Evolutionary conservation across 371 early-diverging fungal genomes (phyloP).

Genomic region (Syncephalastrum monosporum): DNA sequence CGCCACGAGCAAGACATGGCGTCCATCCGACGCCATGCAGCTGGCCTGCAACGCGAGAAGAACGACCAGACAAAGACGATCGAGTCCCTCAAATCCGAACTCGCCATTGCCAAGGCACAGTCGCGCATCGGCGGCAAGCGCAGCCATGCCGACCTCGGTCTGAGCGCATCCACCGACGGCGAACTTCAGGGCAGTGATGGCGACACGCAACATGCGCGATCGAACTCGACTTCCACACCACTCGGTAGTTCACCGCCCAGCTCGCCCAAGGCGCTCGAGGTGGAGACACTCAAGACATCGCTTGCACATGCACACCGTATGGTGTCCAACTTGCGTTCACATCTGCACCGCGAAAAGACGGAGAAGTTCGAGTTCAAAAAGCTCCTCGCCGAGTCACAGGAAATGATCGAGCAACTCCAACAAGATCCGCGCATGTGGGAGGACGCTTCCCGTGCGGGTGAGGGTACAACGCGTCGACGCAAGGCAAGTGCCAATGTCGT

Average conservation of each 20-base stretch:
- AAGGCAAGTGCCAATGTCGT: too few species aligned
- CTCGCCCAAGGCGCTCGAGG: conserved; percentile 40
- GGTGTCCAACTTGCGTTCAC: conserved; percentile 44
- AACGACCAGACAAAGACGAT: conserved; percentile 53
- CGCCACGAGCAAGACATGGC: conserved; percentile 70
- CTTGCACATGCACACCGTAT: conserved; percentile 51
- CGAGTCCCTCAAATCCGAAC: conserved; percentile 61
- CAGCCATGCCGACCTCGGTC: conserved; percentile 32
- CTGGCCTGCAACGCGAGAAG: conserved; percentile 69
- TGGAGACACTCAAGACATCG: conserved; percentile 44
- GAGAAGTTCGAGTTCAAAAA: conserved; percentile 67
- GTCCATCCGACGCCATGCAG: conserved; percentile 56
- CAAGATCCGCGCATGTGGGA: conserved; percentile 54
- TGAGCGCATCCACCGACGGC: conserved; percentile 29
- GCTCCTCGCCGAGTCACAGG: conserved; percentile 60
- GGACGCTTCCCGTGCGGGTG: conserved; percentile 17
- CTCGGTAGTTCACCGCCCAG: conserved; percentile 17
- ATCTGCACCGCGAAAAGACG: conserved; percentile 48
- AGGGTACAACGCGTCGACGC: too few species aligned
- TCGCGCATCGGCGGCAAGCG: conserved; percentile 34
- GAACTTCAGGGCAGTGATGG: conserved; percentile 2
- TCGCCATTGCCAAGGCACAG: conserved; percentile 49
- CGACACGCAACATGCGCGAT: conserved; percentile 25
- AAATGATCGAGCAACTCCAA: conserved; percentile 59
- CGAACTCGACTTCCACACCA: conserved; percentile 6